A percentile compares a stretch with the other conserved stretches of the same genome.
Conservation (phyloP, 305 asterid species). For the Nicotiana rustica region DNA sequence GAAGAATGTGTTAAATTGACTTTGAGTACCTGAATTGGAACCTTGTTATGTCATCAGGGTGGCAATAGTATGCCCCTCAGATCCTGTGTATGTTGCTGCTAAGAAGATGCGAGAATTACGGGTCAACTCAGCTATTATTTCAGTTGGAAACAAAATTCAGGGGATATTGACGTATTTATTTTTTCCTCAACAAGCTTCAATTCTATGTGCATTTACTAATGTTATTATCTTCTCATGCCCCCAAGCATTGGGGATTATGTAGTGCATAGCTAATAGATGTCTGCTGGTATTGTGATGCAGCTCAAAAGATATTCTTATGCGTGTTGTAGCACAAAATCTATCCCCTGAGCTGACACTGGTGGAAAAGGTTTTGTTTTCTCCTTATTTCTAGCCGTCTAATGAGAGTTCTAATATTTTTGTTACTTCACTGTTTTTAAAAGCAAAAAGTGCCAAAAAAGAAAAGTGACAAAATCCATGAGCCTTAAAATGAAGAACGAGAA, state of each 20-base stretch:
- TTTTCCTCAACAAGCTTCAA: conserved; percentile 37
- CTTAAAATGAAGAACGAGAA: background rate
- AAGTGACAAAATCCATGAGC: background rate
- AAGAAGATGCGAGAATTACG: conserved; percentile 89
- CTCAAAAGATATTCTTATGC: conserved; percentile 89
- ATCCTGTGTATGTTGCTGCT: conserved; percentile 87
- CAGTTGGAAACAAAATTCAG: conserved; percentile 71
- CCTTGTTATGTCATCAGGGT: conserved; percentile 59
- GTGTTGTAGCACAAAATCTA: conserved; percentile 88
- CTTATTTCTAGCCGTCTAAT: conserved; percentile 24
- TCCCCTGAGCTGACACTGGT: conserved; percentile 85
- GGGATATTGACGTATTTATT: conserved; percentile 86
- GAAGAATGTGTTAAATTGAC: conserved; percentile 34
- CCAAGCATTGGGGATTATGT: conserved; percentile 14
- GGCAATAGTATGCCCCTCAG: conserved; percentile 75
- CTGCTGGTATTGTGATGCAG: conserved; percentile 58
- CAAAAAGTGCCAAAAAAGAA: background rate
- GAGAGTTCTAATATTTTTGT: background rate
- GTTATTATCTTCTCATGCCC: conserved; percentile 32
- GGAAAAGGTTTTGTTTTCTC: conserved; percentile 69
- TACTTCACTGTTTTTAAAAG: background rate
- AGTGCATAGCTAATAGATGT: conserved; percentile 34
- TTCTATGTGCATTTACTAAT: conserved; percentile 30
- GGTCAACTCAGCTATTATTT: conserved; percentile 78
- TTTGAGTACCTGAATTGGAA: conserved; percentile 38